Evolutionary conservation across 1,139 yeast genomes (phyloP), one percentile per base, ranked within the genome.

Genomic region (Hemisphaericaspora subhashii): DNA sequence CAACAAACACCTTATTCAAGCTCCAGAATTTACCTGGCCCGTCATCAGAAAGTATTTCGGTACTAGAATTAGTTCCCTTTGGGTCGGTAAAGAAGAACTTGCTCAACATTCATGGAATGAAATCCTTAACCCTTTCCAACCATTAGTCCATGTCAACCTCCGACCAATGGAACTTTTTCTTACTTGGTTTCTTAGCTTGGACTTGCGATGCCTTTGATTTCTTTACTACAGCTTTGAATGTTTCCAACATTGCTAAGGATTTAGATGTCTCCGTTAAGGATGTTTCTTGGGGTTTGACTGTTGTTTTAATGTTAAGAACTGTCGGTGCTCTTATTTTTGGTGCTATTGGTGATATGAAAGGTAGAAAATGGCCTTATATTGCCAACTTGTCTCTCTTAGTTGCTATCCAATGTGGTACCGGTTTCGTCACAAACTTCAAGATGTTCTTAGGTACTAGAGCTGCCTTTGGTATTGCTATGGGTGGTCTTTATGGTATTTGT

Each of bases 161-260:
- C 54, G n/a, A 52, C 35, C 66, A 68, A 46, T 68, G 75, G 74
- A 54, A 56, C 41, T 66, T 58, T 40, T 66, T 66, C 44, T 39
- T 54, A 17, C 47, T 64, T 33, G 72, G 70, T 1, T 61, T 64
- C 37, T 50, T 52, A 35, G 71, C 66, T 17, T 69, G 74, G 74
- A 66, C 72, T 6, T 65, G 69, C 68, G 75, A 68, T 52, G 69
- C 73, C 6, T 62, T 69, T 45, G 75, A 68, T 50, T 67, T 62
- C 46, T 68, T 67, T 41, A 46, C 63, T n/a, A 68, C 68, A 7
- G 58, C 67, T 12, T 56, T 67, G 41, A 67, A 68, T 43, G 63
- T 59, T 5, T 26, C 53, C 6, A 52, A 52, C 14, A 59, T 69
- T 36, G 67, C 74, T 18, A 42, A 55, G 12, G 52, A 53, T 20